Percentiles rank a stretch among this genome's conserved stretches.
Evolutionary conservation across 2,329 filamentous ascomycete genomes (phyloP).

Genomic region (Ampelomyces quisqualis): DNA sequence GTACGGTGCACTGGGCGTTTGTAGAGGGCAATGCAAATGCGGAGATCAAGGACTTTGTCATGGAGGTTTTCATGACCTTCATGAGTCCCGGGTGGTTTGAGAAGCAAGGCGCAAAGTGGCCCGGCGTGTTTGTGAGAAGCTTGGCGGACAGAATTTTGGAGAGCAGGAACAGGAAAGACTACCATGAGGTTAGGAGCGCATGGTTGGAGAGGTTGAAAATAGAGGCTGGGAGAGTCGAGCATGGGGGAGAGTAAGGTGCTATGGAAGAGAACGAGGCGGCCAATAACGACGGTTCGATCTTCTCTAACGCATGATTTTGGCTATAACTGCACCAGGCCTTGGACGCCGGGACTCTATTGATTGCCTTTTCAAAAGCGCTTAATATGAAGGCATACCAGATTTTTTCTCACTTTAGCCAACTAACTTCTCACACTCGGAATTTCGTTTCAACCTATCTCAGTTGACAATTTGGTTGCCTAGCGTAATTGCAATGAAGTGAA

Average conservation of each 20-base stretch:
- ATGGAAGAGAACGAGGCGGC: neutral
- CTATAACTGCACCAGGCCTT: too few relatives aligned
- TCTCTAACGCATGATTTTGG: too few relatives aligned
- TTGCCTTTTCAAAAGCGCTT: too few relatives aligned
- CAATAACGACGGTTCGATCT: neutral
- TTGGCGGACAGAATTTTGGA: slow-evolving; percentile 2
- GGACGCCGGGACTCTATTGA: too few relatives aligned
- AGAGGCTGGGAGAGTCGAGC: neutral
- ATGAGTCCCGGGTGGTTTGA: slow-evolving; percentile 3
- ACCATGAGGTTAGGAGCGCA: neutral
- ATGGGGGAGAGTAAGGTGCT: neutral
- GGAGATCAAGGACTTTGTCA: slow-evolving; percentile 2
- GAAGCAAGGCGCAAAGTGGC: slow-evolving; percentile 3
- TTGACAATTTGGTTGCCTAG: too few relatives aligned
- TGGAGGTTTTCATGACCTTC: slow-evolving; percentile 1
- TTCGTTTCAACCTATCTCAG: too few relatives aligned
- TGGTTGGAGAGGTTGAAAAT: slow-evolving; percentile 2
- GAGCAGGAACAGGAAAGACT: neutral
- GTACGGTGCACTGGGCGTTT: slow-evolving; percentile 3
- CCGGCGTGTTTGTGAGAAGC: slow-evolving; percentile 1
- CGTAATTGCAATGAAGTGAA: too few relatives aligned
- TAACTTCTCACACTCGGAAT: too few relatives aligned
- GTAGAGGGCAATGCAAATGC: neutral
- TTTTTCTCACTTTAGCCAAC: too few relatives aligned
- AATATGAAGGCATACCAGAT: too few relatives aligned